These are phyloP conservation scores for Stromatinia cepivora DNA, from an alignment of 2,329 filamentous ascomycete genomes.

Conservation along the genomic window DNA sequence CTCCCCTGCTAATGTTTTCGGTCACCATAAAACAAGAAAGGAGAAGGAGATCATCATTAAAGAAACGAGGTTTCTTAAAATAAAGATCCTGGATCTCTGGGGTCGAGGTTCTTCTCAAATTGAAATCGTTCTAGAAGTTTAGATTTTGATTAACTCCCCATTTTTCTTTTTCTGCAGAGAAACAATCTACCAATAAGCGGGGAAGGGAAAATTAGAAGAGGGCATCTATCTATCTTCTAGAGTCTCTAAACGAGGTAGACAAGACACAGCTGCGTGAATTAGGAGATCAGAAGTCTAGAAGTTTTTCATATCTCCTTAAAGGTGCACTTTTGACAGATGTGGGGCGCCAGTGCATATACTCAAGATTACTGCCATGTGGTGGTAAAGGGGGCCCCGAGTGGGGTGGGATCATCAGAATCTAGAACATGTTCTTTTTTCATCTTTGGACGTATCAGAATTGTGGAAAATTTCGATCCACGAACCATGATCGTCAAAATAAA, in stretches of 20 bases:
- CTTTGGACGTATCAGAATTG: neutral
- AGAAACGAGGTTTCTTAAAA: neutral
- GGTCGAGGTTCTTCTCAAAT: neutral
- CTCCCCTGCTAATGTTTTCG: neutral
- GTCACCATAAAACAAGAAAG: constrained; percentile 5
- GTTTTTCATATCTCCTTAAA: neutral
- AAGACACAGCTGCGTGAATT: neutral
- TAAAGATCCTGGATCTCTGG: neutral
- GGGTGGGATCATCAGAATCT: neutral
- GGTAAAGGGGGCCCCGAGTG: neutral
- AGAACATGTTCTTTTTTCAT: neutral
- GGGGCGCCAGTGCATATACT: neutral
- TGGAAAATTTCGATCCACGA: neutral
- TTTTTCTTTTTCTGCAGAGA: neutral
- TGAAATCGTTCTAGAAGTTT: constrained; percentile 7
- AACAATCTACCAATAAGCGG: neutral
- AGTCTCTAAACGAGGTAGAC: neutral
- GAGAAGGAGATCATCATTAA: constrained; percentile 2
- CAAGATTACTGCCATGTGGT: neutral
- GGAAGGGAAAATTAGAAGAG: neutral
- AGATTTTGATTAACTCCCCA: neutral
- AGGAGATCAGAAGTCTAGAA: neutral
- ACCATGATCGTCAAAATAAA: neutral
- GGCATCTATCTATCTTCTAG: neutral
- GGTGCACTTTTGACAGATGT: neutral